Evolutionary conservation across 2,329 filamentous ascomycete species (phyloP), one percentile per base, ranked within the genome.

Genomic region (Penicillium palitans): DNA sequence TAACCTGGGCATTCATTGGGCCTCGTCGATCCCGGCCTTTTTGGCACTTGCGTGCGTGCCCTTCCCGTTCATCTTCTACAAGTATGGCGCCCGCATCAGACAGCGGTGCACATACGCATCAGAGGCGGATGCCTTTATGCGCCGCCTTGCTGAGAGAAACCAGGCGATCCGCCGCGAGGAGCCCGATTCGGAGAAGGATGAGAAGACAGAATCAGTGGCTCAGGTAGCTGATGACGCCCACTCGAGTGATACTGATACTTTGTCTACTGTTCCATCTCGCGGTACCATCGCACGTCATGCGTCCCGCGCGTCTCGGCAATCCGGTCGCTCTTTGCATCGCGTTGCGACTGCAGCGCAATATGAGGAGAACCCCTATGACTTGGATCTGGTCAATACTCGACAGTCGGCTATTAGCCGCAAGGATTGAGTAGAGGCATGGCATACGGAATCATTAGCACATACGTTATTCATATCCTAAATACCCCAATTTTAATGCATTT

Each of bases 371-470:
- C 77, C 77, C 3, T 79, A 74, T 58, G 76, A 77, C 57, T 70
- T 79, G 57, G 77, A 79, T 56, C 71, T 76, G n/a, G 76, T 79
- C 49, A 74, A 79, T 62, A 79, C 76, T 4, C 69, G 64, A 17
- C 57, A 68, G 35, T 70, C 66, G 12, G 63, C 57, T 21, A 63
- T 69, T 10, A 66, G 65, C 37, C 56, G 55, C n/a, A 57, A 63
- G 21, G 50, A 58, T 31, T 64, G 53, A 64, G 17, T 17, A 9
- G 21, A 21, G 9, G 17, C 6, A 24, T 29, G 25, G 8, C 25
- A 29, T 29, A 17, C 13, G 2, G 13, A 47, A 47, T 21, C 1
- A 17, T 17, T 33, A 21, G 12, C 4, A 15, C 1, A 6, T 21
- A 41, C 5, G 3, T 41, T 21, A 24, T 24, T 6, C 19, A 8